A percentile compares a stretch with the other conserved stretches of the same genome.
phyloP scores from a whole-genome alignment of 1,284 basidiomycete genomes.

The Irpex sp. region DNA sequence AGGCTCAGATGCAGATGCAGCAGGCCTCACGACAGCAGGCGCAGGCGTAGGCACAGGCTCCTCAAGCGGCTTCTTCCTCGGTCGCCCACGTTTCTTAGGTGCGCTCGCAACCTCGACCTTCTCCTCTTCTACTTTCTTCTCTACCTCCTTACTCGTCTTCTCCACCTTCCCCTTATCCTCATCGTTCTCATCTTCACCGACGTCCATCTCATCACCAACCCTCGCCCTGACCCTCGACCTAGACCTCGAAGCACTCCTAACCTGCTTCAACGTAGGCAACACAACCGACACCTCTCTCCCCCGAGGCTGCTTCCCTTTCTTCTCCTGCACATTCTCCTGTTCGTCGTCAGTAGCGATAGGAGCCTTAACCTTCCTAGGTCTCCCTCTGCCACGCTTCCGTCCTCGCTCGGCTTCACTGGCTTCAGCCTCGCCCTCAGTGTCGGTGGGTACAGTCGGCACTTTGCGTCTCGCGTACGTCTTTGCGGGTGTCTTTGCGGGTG shows the following conservation, averaged over 20 bases:
- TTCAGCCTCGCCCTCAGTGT: background rate
- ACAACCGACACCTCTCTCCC: slow-evolving; percentile 16
- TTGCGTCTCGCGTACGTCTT: background rate
- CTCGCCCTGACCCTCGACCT: background rate
- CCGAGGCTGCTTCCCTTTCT: too few relatives aligned
- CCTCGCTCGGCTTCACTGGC: background rate
- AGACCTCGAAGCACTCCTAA: background rate
- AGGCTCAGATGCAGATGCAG: too few relatives aligned
- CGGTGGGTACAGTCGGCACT: background rate
- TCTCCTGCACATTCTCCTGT: background rate
- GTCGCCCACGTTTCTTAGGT: slow-evolving; percentile 3
- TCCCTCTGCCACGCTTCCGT: background rate
- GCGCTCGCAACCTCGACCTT: too few relatives aligned
- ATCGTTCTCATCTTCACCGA: too few relatives aligned
- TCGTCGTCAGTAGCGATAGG: background rate
- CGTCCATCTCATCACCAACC: background rate
- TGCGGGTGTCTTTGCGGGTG: too few relatives aligned
- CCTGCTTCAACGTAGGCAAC: slow-evolving; percentile 16
- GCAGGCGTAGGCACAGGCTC: too few relatives aligned
- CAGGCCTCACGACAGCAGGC: background rate
- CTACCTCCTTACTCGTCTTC: too few relatives aligned
- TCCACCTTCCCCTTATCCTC: too few relatives aligned
- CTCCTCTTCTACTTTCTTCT: too few relatives aligned
- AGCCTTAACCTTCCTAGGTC: background rate
- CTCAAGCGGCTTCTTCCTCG: background rate